These are phyloP conservation scores for Colletotrichum magnum DNA, from an alignment of 2,329 filamentous ascomycete species.

Conservation along the genomic window DNA sequence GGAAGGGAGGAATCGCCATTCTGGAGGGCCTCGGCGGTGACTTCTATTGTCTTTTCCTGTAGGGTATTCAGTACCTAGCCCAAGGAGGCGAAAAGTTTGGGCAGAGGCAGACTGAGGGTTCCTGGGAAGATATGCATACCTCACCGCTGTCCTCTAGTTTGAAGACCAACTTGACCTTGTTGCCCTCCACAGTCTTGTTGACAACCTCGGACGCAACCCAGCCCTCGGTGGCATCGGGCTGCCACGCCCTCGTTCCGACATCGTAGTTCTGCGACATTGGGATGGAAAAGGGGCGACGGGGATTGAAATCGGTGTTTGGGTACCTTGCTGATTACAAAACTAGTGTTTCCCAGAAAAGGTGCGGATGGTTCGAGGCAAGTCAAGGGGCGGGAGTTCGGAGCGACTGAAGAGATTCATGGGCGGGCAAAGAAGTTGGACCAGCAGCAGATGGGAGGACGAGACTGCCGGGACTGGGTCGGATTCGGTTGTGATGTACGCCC, in stretches of 20 bases:
- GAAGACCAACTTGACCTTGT: conserved; percentile 91
- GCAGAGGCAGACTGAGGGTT: not conserved
- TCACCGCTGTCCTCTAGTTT: conserved; percentile 88
- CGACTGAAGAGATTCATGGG: conserved; percentile 38
- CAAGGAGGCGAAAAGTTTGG: not conserved
- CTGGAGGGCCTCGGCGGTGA: conserved; percentile 82
- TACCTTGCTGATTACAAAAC: conserved; percentile 32
- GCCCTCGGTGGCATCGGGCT: conserved; percentile 94
- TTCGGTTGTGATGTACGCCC: not conserved
- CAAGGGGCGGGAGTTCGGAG: conserved; percentile 38
- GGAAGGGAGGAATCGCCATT: conserved; percentile 84
- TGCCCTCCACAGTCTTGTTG: conserved; percentile 85
- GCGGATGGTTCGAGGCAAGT: conserved; percentile 33
- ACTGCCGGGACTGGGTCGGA: conserved; percentile 11
- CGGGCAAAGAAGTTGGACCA: conserved; percentile 11
- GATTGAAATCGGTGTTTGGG: conserved; percentile 23
- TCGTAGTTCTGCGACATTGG: conserved; percentile 95
- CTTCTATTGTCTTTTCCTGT: conserved; percentile 84
- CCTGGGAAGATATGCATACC: conserved; percentile 63
- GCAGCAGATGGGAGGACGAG: conserved; percentile 13
- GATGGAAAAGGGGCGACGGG: conserved; percentile 41
- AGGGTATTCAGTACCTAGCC: conserved; percentile 34
- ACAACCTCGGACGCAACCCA: conserved; percentile 97
- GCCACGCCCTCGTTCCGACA: conserved; percentile 97
- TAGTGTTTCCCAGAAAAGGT: conserved; percentile 24